These are phyloP conservation scores for Gracilariopsis chorda DNA, from an alignment of 23 red algal genomes.

Conservation along the genomic window DNA sequence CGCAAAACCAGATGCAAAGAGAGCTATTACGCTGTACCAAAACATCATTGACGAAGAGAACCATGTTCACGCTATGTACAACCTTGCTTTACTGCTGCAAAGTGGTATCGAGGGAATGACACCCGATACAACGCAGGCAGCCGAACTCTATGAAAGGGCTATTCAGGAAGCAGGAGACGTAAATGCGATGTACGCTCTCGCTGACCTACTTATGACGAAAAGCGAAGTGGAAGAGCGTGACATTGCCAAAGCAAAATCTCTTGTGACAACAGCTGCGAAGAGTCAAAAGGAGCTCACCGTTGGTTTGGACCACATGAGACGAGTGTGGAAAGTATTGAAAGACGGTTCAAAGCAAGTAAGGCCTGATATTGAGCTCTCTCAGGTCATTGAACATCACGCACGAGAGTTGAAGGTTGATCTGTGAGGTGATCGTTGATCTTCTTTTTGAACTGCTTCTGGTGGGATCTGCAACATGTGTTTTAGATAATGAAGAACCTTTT, in stretches of 20 bases:
- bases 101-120: not conserved
- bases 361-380: not conserved
- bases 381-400: not conserved
- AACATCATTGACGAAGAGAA: not conserved
- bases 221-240: not conserved
- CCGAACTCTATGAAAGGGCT: not conserved
- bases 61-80: slow-evolving; percentile 9
- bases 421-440: too few relatives aligned
- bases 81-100: slow-evolving; percentile 24
- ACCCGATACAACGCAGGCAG: not conserved
- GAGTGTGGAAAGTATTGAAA: not conserved
- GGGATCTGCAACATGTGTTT: too few relatives aligned
- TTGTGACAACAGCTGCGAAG: not conserved
- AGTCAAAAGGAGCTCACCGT: not conserved
- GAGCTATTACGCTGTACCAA: slow-evolving; percentile 14
- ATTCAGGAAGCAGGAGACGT: not conserved
- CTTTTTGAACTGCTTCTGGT: too few relatives aligned
- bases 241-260: not conserved
- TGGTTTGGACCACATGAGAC: not conserved
- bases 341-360: not conserved
- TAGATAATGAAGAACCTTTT: too few relatives aligned
- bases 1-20: not conserved
- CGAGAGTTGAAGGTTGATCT: too few relatives aligned
- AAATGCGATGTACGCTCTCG: slow-evolving; percentile 23
- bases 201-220: not conserved